Evolutionary conservation across 352 stramenopile genomes (phyloP).

Genomic region (Phytophthora constricta): DNA sequence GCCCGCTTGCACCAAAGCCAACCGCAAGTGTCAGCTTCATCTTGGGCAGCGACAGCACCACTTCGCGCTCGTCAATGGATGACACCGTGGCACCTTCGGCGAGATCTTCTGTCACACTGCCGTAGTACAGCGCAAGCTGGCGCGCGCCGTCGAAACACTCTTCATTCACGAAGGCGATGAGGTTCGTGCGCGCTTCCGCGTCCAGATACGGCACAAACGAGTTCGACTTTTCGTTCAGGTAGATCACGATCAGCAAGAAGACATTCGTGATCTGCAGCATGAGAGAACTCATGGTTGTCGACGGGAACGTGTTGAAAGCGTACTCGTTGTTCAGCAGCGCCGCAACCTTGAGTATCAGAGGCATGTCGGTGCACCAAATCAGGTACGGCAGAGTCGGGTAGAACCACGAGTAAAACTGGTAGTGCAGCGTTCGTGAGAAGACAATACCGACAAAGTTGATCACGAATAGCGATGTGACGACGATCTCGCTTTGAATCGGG

Average conservation of each 20-base stretch:
- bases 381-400: constrained; percentile 96
- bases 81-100: constrained; percentile 61
- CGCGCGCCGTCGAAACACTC: constrained; percentile 79
- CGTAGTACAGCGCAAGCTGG: constrained; percentile 83
- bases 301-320: constrained; percentile 97
- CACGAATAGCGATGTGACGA: constrained; percentile 88
- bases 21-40: constrained; percentile 86
- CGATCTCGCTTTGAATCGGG: constrained; percentile 81
- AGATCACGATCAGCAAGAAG: constrained; percentile 83
- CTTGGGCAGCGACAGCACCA: constrained; percentile 78
- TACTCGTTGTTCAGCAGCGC: constrained; percentile 85
- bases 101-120: constrained; percentile 81
- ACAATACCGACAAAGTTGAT: constrained; percentile 98
- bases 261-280: constrained; percentile 94
- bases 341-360: constrained; percentile 85
- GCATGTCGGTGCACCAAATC: constrained; percentile 91
- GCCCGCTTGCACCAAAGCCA: constrained; percentile 80
- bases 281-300: constrained; percentile 90
- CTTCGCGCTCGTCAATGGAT: constrained; percentile 85
- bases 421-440: constrained; percentile 97
- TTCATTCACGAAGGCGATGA: constrained; percentile 80
- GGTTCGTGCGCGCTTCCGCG: constrained; percentile 67
- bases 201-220: constrained; percentile 82
- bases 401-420: constrained; percentile 98
- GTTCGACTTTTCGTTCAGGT: constrained; percentile 68